phyloP scores from a whole-genome alignment of 1,139 yeast genomes.

The Candida glucosophila region DNA sequence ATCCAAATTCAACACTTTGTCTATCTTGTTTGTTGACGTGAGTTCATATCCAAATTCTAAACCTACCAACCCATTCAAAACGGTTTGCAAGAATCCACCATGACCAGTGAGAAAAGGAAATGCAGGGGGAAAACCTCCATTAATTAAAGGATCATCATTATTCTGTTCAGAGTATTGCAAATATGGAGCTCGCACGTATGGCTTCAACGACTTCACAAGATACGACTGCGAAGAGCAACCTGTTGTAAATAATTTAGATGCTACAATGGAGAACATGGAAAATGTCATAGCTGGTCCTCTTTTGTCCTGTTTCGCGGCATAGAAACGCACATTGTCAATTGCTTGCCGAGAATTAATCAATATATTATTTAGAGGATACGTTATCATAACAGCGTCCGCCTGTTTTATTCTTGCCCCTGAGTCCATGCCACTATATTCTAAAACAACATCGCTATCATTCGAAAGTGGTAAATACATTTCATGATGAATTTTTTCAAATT shows the following conservation, averaged over 20 bases:
- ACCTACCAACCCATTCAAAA: constrained; percentile 67
- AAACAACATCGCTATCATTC: constrained; percentile 37
- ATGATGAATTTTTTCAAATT: constrained; percentile 43
- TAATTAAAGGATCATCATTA: constrained; percentile 50
- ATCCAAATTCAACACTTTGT: constrained; percentile 46
- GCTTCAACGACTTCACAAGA: constrained; percentile 56
- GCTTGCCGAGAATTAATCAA: constrained; percentile 40
- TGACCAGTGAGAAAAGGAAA: constrained; percentile 83
- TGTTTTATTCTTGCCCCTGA: constrained; percentile 65
- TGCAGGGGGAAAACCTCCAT: constrained; percentile 80
- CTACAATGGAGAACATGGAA: constrained; percentile 70
- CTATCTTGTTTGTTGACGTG: constrained; percentile 21
- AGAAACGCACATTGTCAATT: constrained; percentile 52
- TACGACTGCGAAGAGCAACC: constrained; percentile 77
- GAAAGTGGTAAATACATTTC: constrained; percentile 57
- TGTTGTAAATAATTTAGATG: constrained; percentile 44
- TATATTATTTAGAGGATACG: constrained; percentile 58
- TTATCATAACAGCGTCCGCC: constrained; percentile 71
- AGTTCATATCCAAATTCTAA: constrained; percentile 42
- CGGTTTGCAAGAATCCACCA: constrained; percentile 70
- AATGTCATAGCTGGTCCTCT: constrained; percentile 88
- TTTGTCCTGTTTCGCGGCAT: constrained; percentile 63
- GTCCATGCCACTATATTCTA: constrained; percentile 73
- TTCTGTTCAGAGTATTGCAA: constrained; percentile 78
- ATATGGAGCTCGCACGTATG: constrained; percentile 70